A percentile compares a stretch with the other conserved stretches of the same genome.
Evolutionary conservation across 73 alveolate species (phyloP).

Genomic region (Paraurostyla sp.): DNA sequence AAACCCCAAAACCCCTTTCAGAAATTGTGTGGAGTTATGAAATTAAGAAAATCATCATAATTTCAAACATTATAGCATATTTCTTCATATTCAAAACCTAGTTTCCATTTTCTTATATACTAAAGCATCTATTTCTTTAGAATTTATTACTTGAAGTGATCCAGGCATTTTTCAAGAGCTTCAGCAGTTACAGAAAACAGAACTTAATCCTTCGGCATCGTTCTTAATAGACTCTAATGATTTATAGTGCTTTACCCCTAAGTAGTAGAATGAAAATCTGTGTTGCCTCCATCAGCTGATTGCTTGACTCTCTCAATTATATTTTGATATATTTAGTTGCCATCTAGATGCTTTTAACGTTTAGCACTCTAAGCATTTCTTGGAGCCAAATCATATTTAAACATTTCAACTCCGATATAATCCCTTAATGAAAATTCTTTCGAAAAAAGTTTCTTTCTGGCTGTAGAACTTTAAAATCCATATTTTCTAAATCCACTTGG

Average conservation of each 20-base stretch:
- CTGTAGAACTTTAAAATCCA: not conserved
- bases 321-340: constrained; percentile 4
- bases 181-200: not conserved
- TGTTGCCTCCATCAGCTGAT: constrained; percentile 50
- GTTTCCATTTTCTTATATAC: constrained; percentile 32
- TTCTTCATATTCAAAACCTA: constrained; percentile 44
- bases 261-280: not conserved
- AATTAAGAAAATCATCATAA: not conserved
- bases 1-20: no score
- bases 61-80: constrained; percentile 30
- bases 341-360: not conserved
- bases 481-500: not conserved
- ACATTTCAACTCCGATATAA: constrained; percentile 30
- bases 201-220: constrained; percentile 15
- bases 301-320: constrained; percentile 48
- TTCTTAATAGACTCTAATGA: constrained; percentile 26
- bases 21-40: no score
- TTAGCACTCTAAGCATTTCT: not conserved
- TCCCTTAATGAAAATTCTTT: constrained; percentile 19
- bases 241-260: constrained; percentile 12
- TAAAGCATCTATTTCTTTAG: constrained; percentile 29
- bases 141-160: not conserved
- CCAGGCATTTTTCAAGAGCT: constrained; percentile 23
- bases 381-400: constrained; percentile 37
- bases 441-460: not conserved